A percentile compares a stretch with the other conserved stretches of the same genome.
These are phyloP conservation scores for Lipomyces starkeyi DNA, from an alignment of 805 yeast genomes.

Conservation along the genomic window DNA sequence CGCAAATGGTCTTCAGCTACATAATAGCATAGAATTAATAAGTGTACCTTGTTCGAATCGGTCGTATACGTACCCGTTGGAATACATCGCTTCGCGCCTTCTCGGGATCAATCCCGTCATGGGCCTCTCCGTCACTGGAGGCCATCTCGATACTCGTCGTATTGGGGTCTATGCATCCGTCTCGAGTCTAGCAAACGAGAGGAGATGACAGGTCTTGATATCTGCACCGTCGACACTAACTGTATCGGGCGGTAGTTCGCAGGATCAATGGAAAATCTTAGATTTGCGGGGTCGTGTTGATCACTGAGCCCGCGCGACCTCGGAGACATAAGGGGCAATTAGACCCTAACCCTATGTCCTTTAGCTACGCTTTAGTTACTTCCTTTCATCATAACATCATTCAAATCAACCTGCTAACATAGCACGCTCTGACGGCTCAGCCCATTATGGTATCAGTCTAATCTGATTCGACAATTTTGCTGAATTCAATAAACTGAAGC, in stretches of 20 bases:
- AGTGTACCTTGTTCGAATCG: not conserved
- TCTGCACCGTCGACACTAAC: not conserved
- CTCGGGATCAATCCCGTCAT: not conserved
- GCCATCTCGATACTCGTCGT: not conserved
- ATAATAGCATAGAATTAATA: not conserved
- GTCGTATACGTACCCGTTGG: not conserved
- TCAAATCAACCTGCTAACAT: not conserved
- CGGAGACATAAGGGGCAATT: not conserved
- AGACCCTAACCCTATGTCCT: not conserved
- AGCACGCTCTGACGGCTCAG: not conserved
- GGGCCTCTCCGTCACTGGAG: not conserved
- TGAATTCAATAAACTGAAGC: not conserved
- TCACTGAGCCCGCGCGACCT: not conserved
- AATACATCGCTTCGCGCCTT: not conserved
- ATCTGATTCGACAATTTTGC: not conserved
- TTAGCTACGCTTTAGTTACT: no score
- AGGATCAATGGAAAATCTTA: not conserved
- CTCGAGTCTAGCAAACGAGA: not conserved
- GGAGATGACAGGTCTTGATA: not conserved
- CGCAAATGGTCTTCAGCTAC: conserved; percentile 26
- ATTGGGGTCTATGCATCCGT: not conserved
- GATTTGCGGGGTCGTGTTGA: not conserved
- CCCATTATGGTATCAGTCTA: not conserved
- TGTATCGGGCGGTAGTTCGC: not conserved
- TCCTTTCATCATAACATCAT: no score